phyloP scores from a whole-genome alignment of 2,329 filamentous ascomycete genomes.

The Daldinia sp. region DNA sequence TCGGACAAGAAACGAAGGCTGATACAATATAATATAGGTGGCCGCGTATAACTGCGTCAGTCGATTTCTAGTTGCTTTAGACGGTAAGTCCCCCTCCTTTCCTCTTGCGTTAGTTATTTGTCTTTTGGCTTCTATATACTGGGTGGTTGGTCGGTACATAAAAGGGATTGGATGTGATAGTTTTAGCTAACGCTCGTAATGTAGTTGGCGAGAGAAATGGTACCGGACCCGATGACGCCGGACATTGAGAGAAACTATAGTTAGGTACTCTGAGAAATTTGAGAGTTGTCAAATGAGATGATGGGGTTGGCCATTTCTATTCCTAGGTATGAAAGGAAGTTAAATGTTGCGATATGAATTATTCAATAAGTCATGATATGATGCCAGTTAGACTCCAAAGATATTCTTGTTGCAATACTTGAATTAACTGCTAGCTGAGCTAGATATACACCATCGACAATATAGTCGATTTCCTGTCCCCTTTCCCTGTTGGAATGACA shows the following conservation, averaged over 20 bases:
- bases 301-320: not conserved
- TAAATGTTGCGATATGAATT: not conserved
- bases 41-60: conserved; percentile 89
- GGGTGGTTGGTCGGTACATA: not conserved
- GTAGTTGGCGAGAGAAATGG: conserved; percentile 70
- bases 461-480: conserved; percentile 20
- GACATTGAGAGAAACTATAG: conserved; percentile 48
- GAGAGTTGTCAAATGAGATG: not conserved
- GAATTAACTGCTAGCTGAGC: conserved; percentile 30
- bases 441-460: conserved; percentile 32
- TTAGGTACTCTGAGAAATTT: too few relatives aligned
- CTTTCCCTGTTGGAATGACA: not conserved
- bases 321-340: not conserved
- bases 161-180: not conserved
- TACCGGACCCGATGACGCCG: conserved; percentile 60
- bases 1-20: conserved; percentile 1
- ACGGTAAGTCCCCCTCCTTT: conserved; percentile 65
- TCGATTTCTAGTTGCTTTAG: conserved; percentile 83
- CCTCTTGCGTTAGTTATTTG: not conserved
- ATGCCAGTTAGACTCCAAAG: not conserved
- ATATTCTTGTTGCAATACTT: not conserved
- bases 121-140: not conserved
- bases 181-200: conserved; percentile 45
- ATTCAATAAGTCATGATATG: not conserved
- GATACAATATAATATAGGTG: conserved; percentile 53